Evolutionary conservation across 345 rosid genomes (phyloP).

Genomic region (Citrus trifoliata): DNA sequence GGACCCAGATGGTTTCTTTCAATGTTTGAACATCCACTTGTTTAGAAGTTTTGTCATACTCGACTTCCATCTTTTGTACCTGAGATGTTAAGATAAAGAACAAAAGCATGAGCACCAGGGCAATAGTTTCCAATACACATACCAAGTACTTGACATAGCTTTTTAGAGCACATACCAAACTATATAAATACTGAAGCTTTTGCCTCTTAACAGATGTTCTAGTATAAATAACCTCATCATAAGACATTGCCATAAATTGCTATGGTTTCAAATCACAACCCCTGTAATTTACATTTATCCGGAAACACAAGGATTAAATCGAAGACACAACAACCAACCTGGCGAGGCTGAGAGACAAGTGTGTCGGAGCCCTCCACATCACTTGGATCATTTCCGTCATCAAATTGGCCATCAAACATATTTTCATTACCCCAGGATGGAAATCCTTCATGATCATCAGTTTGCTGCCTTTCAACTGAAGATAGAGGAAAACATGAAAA

Average conservation of each 20-base stretch:
- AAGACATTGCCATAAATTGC: background rate
- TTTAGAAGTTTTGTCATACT: conserved; percentile 83
- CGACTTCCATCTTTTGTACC: conserved; percentile 80
- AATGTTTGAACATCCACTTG: conserved; percentile 90
- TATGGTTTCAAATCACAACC: background rate
- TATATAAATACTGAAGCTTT: background rate
- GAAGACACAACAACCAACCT: conserved; percentile 43
- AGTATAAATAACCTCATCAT: conserved; percentile 2
- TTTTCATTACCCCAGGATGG: conserved; percentile 64
- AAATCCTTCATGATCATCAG: conserved; percentile 45
- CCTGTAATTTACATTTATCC: background rate
- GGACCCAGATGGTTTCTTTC: conserved; percentile 86
- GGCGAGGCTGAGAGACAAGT: conserved; percentile 90
- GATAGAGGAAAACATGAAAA: conserved; percentile 16
- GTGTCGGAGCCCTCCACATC: conserved; percentile 54
- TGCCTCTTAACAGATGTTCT: background rate
- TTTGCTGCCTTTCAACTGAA: conserved; percentile 56
- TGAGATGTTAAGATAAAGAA: conserved; percentile 24
- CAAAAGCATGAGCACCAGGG: conserved; percentile 8
- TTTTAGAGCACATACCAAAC: background rate
- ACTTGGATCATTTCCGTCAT: conserved; percentile 50
- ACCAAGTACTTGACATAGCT: background rate
- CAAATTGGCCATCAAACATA: conserved; percentile 51
- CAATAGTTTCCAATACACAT: background rate
- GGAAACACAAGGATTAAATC: background rate